Evolutionary conservation across 2,329 filamentous ascomycete species (phyloP).

Genomic region (Pleomassaria siparia): DNA sequence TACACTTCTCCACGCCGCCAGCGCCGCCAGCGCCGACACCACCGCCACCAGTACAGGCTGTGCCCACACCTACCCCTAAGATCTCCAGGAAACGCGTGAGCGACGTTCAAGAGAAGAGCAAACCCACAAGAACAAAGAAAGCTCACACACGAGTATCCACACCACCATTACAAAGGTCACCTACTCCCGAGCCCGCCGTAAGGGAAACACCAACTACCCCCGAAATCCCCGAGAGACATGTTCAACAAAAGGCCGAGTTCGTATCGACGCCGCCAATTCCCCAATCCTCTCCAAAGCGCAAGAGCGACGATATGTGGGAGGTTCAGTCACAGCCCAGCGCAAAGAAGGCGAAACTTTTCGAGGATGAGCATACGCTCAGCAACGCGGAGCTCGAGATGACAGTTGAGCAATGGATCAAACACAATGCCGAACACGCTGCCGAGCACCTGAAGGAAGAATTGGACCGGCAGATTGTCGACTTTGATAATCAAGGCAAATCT

Average conservation of each 20-base stretch:
- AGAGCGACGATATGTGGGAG: constrained; percentile 25
- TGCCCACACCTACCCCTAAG: neutral
- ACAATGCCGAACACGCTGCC: constrained; percentile 80
- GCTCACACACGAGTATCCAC: too few relatives aligned
- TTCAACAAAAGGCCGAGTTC: too few relatives aligned
- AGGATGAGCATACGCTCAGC: constrained; percentile 50
- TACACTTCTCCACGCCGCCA: neutral
- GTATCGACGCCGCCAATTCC: neutral
- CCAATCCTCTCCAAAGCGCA: constrained; percentile 16
- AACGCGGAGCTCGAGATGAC: constrained; percentile 85
- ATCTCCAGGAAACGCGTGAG: constrained; percentile 14
- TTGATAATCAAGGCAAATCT: constrained; percentile 78
- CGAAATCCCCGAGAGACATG: too few relatives aligned
- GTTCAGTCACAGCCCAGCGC: neutral
- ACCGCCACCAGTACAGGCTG: neutral
- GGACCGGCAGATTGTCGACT: constrained; percentile 77
- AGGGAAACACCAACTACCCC: constrained; percentile 7
- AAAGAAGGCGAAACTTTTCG: constrained; percentile 9
- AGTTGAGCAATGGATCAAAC: constrained; percentile 87
- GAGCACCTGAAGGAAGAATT: constrained; percentile 77
- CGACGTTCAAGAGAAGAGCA: constrained; percentile 14
- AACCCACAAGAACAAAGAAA: constrained; percentile 12
- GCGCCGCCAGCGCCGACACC: neutral
- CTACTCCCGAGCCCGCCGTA: too few relatives aligned
- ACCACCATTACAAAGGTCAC: too few relatives aligned